Percentiles rank a stretch among this genome's conserved stretches.
phyloP scores from a whole-genome alignment of 2,329 filamentous ascomycete genomes.

The Epichloe aotearoae region DNA sequence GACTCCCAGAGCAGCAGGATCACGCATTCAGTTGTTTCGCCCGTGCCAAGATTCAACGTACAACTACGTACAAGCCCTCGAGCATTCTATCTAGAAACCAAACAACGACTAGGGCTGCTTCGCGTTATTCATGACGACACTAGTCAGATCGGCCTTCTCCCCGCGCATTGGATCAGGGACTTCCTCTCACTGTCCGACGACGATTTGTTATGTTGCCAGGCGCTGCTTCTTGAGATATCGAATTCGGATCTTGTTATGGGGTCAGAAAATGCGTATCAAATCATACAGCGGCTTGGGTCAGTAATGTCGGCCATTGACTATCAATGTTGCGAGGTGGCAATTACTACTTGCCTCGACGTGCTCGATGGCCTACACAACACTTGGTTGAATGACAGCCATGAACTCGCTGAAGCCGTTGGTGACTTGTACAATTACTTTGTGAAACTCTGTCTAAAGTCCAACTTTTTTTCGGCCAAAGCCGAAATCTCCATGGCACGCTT shows the following conservation, averaged over 20 bases:
- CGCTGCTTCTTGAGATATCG: conserved; percentile 38
- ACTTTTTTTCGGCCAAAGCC: conserved; percentile 57
- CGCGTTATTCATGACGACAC: conserved; percentile 27
- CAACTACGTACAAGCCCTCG: conserved; percentile 27
- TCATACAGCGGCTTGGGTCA: conserved; percentile 37
- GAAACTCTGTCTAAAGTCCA: conserved; percentile 49
- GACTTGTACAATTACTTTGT: conserved; percentile 74
- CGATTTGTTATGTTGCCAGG: conserved; percentile 38
- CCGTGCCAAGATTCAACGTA: conserved; percentile 34
- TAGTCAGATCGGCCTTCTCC: conserved; percentile 35
- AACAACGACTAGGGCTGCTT: conserved; percentile 32
- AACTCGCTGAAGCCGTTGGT: conserved; percentile 51
- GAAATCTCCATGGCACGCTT: conserved; percentile 56
- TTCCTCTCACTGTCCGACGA: conserved; percentile 37
- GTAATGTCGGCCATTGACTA: conserved; percentile 46
- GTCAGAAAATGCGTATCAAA: conserved; percentile 29
- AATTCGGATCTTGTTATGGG: conserved; percentile 38
- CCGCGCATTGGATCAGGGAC: conserved; percentile 35
- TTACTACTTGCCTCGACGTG: conserved; percentile 53
- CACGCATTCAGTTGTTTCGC: conserved; percentile 21
- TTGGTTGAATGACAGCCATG: conserved; percentile 48
- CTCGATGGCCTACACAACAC: conserved; percentile 48
- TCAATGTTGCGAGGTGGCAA: conserved; percentile 60
- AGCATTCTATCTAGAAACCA: conserved; percentile 36
- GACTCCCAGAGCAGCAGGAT: conserved; percentile 43